These are phyloP conservation scores for Puccinellia tenuiflora DNA, from an alignment of 176 grass and related monocot genomes.

Conservation along the genomic window DNA sequence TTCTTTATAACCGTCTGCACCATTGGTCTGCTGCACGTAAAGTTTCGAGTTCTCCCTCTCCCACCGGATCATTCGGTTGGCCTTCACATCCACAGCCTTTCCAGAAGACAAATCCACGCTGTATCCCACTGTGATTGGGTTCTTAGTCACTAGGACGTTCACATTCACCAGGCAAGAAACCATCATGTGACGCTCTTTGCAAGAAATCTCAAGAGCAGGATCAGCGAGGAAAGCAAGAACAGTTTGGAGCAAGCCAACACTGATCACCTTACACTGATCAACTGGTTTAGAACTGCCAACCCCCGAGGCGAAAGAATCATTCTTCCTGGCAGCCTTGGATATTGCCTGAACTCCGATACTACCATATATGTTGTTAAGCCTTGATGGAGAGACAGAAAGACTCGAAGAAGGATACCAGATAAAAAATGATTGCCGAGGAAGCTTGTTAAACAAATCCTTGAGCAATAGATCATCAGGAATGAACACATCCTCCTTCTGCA, in stretches of 20 bases:
- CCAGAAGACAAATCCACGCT: constrained; percentile 30
- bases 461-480: too few relatives aligned
- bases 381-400: constrained; percentile 13
- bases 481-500: too few relatives aligned
- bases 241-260: constrained; percentile 35
- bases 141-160: constrained; percentile 23
- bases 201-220: constrained; percentile 28
- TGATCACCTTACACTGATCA: constrained; percentile 1
- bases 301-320: constrained; percentile 13
- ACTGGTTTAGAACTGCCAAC: background rate
- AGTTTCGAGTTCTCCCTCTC: constrained; percentile 43
- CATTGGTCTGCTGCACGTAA: constrained; percentile 3
- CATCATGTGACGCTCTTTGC: constrained; percentile 31
- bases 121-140: constrained; percentile 46
- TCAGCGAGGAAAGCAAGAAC: too few relatives aligned
- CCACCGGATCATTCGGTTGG: constrained; percentile 46
- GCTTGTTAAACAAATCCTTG: too few relatives aligned
- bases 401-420: constrained; percentile 52
- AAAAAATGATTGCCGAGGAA: constrained; percentile 33
- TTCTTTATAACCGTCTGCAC: background rate
- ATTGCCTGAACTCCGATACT: constrained; percentile 43
- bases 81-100: constrained; percentile 18
- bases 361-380: constrained; percentile 38
- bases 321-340: too few relatives aligned
- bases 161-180: constrained; percentile 35